Percentiles rank a stretch among this genome's conserved stretches.
Conservation (phyloP, 2,329 filamentous ascomycete genomes). For the Scedosporium aurantiacum region DNA sequence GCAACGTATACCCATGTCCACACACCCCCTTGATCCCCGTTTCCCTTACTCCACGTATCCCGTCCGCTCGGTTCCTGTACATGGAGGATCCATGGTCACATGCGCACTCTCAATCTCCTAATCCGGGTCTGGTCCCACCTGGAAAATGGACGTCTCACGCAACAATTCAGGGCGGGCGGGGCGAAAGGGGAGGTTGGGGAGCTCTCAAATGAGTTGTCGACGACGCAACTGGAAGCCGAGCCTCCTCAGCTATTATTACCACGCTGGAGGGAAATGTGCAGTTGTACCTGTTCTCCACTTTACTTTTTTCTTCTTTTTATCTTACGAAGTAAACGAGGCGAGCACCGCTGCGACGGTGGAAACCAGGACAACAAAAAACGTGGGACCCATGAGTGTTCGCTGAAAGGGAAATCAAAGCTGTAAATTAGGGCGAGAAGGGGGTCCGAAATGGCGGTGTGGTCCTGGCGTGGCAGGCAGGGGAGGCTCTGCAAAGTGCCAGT, state of each 20-base stretch:
- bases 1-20: background rate
- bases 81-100: background rate
- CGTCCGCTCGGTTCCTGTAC: constrained; percentile 1
- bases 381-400: background rate
- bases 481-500: no score
- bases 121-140: background rate
- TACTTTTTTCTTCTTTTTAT: no score
- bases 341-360: background rate
- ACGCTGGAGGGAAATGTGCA: no score
- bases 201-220: no score
- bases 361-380: background rate
- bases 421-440: no score
- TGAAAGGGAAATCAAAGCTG: background rate
- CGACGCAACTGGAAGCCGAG: no score
- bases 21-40: background rate
- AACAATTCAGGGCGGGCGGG: background rate
- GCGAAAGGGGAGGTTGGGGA: background rate
- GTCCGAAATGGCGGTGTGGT: no score
- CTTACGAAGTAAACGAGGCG: background rate
- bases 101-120: background rate
- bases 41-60: background rate
- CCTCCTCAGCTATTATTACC: no score
- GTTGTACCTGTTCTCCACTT: background rate
- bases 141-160: background rate
- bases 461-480: no score